Conservation (phyloP, 1,284 basidiomycete genomes). For the Flammula alnicola region DNA sequence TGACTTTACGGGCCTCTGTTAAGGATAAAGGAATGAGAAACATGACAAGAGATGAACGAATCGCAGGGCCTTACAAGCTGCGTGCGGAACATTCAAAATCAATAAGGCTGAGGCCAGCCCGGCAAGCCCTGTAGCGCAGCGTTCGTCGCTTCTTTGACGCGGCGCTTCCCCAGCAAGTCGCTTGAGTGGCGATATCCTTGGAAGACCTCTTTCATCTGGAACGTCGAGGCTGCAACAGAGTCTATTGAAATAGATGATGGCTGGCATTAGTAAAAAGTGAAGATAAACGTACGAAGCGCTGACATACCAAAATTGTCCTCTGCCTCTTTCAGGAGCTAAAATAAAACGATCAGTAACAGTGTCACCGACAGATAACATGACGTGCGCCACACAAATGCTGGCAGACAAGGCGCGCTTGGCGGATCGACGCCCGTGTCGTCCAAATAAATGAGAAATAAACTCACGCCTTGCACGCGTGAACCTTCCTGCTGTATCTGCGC, state of each 20-base stretch:
- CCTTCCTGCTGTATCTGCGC: constrained; percentile 54
- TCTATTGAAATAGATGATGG: constrained; percentile 38
- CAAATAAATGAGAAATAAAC: constrained; percentile 26
- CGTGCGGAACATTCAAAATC: background rate
- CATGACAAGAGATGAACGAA: no score
- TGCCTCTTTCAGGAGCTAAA: constrained; percentile 56
- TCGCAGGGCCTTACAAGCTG: no score
- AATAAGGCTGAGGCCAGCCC: constrained; percentile 53
- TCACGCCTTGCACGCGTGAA: constrained; percentile 51
- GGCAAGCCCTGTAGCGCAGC: constrained; percentile 59
- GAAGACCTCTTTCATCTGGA: constrained; percentile 65
- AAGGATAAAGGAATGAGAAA: no score
- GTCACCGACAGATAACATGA: constrained; percentile 3
- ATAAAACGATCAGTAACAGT: constrained; percentile 11
- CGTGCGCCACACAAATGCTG: background rate
- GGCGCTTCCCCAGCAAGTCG: constrained; percentile 57
- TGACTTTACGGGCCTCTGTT: no score
- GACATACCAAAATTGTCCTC: constrained; percentile 51
- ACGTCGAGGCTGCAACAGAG: constrained; percentile 56
- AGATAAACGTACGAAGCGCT: background rate
- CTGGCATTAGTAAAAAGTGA: background rate
- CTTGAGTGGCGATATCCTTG: constrained; percentile 61
- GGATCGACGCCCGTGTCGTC: background rate
- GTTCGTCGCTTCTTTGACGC: constrained; percentile 65
- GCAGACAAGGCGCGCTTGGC: background rate